These are phyloP conservation scores for Coemansia aciculifera DNA, from an alignment of 192 early-diverging fungal species.

Conservation along the genomic window DNA sequence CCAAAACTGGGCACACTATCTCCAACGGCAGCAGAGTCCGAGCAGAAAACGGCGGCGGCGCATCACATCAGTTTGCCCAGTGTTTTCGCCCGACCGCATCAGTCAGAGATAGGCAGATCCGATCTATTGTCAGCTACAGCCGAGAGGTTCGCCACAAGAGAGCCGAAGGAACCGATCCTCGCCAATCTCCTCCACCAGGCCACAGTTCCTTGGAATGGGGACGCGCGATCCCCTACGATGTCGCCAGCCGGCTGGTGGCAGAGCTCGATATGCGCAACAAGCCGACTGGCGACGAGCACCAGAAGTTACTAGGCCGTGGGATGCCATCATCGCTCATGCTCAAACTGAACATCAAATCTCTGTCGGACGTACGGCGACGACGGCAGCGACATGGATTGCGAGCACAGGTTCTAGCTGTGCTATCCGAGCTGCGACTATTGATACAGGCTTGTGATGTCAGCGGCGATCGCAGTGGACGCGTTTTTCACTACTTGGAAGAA, in stretches of 20 bases:
- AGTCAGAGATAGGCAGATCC: background rate
- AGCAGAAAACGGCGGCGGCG: slow-evolving; percentile 6
- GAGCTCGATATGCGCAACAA: background rate
- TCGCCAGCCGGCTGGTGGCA: slow-evolving; percentile 18
- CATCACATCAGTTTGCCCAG: background rate
- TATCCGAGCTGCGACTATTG: slow-evolving; percentile 24
- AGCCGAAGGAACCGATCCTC: background rate
- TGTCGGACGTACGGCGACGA: slow-evolving; percentile 24
- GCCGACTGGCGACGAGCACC: background rate
- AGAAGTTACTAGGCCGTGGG: background rate
- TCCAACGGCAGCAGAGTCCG: background rate
- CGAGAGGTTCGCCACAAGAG: background rate
- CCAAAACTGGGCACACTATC: slow-evolving; percentile 4
- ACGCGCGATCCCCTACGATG: slow-evolving; percentile 20
- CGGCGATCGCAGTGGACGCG: slow-evolving; percentile 20
- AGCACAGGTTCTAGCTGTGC: slow-evolving; percentile 22
- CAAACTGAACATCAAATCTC: slow-evolving; percentile 23
- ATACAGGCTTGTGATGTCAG: slow-evolving; percentile 6
- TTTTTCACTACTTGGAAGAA: slow-evolving; percentile 30
- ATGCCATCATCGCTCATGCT: slow-evolving; percentile 54
- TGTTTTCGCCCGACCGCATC: background rate
- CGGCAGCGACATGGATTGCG: slow-evolving; percentile 45
- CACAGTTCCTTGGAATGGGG: slow-evolving; percentile 17
- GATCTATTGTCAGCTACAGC: background rate
- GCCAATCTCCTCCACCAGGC: background rate